Base-by-base conservation (phyloP, 1,284 basidiomycete species). In the Moesziomyces globuligerus region DNA sequence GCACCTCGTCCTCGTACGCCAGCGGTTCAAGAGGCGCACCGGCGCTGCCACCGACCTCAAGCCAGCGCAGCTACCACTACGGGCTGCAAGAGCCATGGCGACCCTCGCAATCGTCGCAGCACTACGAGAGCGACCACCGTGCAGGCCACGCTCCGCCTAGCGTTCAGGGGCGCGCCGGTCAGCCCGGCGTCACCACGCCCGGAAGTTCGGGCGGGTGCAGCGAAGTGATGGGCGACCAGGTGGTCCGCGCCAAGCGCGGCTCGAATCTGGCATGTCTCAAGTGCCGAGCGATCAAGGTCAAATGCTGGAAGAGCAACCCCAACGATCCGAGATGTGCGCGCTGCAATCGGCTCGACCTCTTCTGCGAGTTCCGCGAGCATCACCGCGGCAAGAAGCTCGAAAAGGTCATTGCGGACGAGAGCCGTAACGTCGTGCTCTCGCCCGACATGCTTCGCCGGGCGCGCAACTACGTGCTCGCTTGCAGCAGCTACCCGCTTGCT, bases 181-280 rank as follows among this genome's bases (percentile, higher is more conserved):
- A 32, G 13, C 29, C 39, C 20, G 34, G 38, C 21, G 13, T 18
- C n/a, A 20, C n/a, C 15, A 9, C 41, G 15, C 20, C 13, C 13
- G 23, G 28, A 6, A n/a, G n/a, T n/a, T 29, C 29, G 10, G 9
- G 25, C 11, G 40, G 26, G 36, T 39, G 15, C 26, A 34, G 40
- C 32, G 36, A 25, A 10, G 11, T 9, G 8, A 17, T 10, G 2
- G 40, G 43, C 7, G 24, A 40, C 10, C 11, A 48, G 4, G 43
- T 45, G 13, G 39, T 40, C 1, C 56, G 60, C 4, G 52, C 60
- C 32, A 70, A 70, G 44, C 54, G 67, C 13, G 67, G 67, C 21
- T 71, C 67, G 18, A 71, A 71, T 34, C 44, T 71, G 10, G 67
- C 67, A 7, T 71, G 67, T n/a, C 61, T 71, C 42, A 71, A 71